Percentiles rank a stretch among this genome's conserved stretches.
Evolutionary conservation across 2,329 filamentous ascomycete species (phyloP).

Genomic region (Colletotrichum lentis): DNA sequence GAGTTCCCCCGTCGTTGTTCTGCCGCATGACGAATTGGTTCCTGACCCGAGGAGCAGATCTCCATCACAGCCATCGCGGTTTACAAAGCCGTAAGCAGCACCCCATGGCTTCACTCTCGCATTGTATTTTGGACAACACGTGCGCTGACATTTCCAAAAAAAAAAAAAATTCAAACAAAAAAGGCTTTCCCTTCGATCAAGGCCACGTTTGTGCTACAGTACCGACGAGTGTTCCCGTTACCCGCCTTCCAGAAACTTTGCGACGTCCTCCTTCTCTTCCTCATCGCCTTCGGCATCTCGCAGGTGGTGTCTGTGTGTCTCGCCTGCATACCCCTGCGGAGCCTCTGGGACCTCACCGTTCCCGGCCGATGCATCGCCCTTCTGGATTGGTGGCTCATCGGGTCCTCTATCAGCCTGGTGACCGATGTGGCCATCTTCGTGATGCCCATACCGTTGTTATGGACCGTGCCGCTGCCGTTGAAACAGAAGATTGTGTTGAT

Average conservation of each 20-base stretch:
- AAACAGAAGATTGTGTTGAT: constrained; percentile 40
- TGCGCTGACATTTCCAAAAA: constrained; percentile 7
- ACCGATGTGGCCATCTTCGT: constrained; percentile 43
- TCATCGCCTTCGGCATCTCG: constrained; percentile 43
- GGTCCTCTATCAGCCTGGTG: constrained; percentile 42
- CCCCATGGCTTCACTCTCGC: neutral
- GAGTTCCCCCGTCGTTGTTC: neutral
- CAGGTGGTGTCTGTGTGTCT: constrained; percentile 43
- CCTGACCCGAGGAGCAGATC: neutral
- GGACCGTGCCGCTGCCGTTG: constrained; percentile 36
- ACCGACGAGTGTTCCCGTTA: constrained; percentile 49
- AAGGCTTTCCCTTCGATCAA: constrained; percentile 42
- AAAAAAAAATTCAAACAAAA: too few relatives aligned
- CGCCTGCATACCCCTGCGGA: constrained; percentile 43
- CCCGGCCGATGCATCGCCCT: constrained; percentile 41
- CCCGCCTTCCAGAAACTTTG: constrained; percentile 40
- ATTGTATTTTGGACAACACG: neutral
- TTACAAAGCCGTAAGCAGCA: constrained; percentile 24
- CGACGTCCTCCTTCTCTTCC: constrained; percentile 41
- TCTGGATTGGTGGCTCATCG: constrained; percentile 43
- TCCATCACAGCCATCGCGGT: constrained; percentile 1
- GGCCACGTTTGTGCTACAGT: constrained; percentile 49
- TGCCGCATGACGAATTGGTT: too few relatives aligned
- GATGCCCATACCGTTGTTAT: constrained; percentile 42
- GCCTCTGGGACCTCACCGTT: constrained; percentile 41